Conservation (phyloP, 768 basidiomycete genomes). For the Panus rudis region DNA sequence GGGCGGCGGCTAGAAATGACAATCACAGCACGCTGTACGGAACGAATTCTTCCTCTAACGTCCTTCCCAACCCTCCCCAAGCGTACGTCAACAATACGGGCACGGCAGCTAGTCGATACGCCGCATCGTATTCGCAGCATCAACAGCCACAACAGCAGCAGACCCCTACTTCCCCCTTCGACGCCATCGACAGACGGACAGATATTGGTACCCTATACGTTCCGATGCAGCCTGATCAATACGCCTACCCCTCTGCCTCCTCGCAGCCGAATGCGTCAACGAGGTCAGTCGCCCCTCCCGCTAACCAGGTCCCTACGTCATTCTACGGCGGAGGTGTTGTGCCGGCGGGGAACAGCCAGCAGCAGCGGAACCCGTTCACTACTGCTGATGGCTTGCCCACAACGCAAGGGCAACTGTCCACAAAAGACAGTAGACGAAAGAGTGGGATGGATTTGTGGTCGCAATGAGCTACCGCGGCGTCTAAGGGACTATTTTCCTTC, state of each 20-base stretch:
- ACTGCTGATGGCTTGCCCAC: conserved; percentile 13
- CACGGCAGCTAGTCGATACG: conserved; percentile 54
- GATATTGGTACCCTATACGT: conserved; percentile 69
- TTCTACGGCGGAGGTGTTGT: conserved; percentile 66
- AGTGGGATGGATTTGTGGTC: conserved; percentile 73
- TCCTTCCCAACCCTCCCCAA: conserved; percentile 73
- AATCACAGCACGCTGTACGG: conserved; percentile 36
- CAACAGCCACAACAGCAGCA: conserved; percentile 30
- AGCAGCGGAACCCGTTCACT: conserved; percentile 32
- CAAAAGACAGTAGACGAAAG: conserved; percentile 53
- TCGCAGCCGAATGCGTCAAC: conserved; percentile 21
- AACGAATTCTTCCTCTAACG: conserved; percentile 32
- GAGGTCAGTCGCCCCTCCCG: conserved; percentile 40
- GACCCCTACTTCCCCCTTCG: conserved; percentile 33
- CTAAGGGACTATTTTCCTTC: not conserved
- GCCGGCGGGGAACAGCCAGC: conserved; percentile 32
- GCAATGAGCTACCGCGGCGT: conserved; percentile 53
- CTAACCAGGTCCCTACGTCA: conserved; percentile 50
- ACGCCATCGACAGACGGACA: conserved; percentile 52
- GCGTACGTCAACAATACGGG: conserved; percentile 51
- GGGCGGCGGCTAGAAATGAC: conserved; percentile 52
- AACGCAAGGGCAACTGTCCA: conserved; percentile 30
- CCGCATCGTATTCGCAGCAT: conserved; percentile 42
- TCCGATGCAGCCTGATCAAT: conserved; percentile 81
- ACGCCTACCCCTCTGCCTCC: conserved; percentile 35